These are phyloP conservation scores for Sporobolomyces phaffii DNA, from an alignment of 768 basidiomycete genomes.

Conservation along the genomic window DNA sequence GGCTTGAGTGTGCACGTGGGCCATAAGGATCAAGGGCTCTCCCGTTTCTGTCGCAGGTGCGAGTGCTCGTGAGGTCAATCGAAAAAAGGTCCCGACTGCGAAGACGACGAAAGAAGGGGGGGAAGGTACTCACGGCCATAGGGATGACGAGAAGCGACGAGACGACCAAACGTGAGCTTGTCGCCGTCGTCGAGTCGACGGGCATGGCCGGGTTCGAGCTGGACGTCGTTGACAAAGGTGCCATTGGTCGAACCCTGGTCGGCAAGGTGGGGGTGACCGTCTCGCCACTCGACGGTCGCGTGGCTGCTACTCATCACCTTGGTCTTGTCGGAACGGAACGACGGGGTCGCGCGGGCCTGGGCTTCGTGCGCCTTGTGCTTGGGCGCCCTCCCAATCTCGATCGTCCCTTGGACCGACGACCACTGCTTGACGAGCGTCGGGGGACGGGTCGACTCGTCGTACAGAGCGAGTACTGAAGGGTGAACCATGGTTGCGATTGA, in stretches of 20 bases:
- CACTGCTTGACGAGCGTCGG: constrained; percentile 1
- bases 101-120: background rate
- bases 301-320: constrained; percentile 24
- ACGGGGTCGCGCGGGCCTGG: background rate
- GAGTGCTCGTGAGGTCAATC: background rate
- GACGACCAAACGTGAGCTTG: constrained; percentile 14
- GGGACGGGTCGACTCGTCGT: background rate
- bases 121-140: background rate
- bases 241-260: constrained; percentile 21
- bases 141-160: background rate
- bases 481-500: too few species aligned
- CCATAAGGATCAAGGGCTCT: constrained; percentile 15
- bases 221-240: background rate
- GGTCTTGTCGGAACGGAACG: constrained; percentile 11
- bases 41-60: background rate
- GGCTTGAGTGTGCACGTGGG: background rate
- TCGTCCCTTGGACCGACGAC: background rate
- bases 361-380: background rate
- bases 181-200: too few species aligned
- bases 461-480: background rate
- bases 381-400: constrained; percentile 9
- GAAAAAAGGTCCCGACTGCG: too few species aligned
- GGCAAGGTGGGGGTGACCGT: background rate
- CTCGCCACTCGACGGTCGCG: background rate
- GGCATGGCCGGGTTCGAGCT: background rate